Evolutionary conservation across 1,284 basidiomycete species (phyloP), one percentile per base, ranked within the genome.

Genomic region (Moniliophthora roreri): DNA sequence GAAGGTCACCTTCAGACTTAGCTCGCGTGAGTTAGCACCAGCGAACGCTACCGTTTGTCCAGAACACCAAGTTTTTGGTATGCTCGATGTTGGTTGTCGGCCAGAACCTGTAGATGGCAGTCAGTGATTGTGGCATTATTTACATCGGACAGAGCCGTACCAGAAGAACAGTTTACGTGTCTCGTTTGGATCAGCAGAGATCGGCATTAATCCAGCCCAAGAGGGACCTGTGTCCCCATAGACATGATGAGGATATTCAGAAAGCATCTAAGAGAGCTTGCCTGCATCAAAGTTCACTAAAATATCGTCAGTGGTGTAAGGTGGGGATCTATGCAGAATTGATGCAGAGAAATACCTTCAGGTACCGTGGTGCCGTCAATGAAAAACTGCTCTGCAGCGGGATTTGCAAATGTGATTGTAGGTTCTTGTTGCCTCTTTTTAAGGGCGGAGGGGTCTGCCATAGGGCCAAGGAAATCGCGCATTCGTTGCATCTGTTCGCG

Each of bases 81-180:
- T 74, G 74, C 4, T 65, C 70, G 26, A 63, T 63, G 57, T 76
- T 78, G 57, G 70, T 78, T 18, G 75, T 75, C 0, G 83, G 83
- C 72, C 69, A 68, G 58, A 68, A 63, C 65, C 68, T 60, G 37
- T 7, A 35, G 32, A 35, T 21, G 20, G 16, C 21, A 4, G 15
- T 16, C 24, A 39, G 28, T 15, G 4, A 11, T 2, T 20, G 23
- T 4, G 23, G 42, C 10, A 15, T 28, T 4, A 18, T n/a, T 32
- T 32, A n/a, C 24, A 4, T 18, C 13, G 9, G 5, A 37, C 15
- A 13, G 50, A 56, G 50, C 54, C 77, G 78, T 81, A 84, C 87
- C 87, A 90, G 68, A 91, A 91, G 72, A 85, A 91, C 9, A 90
- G 73, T 71, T 89, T 79, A 23, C 84, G 74, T 0, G 82, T 84